Conservation (phyloP, 805 yeast species). For the Candida multigemmis region DNA sequence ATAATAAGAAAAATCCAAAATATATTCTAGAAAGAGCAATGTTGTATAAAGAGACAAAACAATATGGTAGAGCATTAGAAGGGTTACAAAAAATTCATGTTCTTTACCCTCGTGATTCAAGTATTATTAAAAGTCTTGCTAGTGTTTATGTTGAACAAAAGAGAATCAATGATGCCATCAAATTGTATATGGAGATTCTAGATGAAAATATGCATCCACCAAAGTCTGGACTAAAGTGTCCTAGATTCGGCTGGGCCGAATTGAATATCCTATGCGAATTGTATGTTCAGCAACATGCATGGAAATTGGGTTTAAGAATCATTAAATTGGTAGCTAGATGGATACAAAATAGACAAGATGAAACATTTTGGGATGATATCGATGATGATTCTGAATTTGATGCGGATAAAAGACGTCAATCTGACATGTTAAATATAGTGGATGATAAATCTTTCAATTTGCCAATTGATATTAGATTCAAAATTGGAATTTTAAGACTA, state of each 20-base stretch:
- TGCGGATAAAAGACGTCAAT: conserved; percentile 56
- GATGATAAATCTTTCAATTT: conserved; percentile 28
- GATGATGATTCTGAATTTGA: conserved; percentile 81
- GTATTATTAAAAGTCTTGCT: conserved; percentile 49
- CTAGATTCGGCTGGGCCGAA: conserved; percentile 80
- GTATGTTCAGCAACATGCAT: conserved; percentile 60
- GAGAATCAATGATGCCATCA: conserved; percentile 67
- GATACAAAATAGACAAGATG: conserved; percentile 62
- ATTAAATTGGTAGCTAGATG: conserved; percentile 72
- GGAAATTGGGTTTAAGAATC: conserved; percentile 51
- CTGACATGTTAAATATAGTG: conserved; percentile 14
- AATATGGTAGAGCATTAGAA: conserved; percentile 63
- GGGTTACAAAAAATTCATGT: conserved; percentile 54
- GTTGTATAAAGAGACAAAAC: conserved; percentile 58
- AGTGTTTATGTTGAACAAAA: conserved; percentile 46
- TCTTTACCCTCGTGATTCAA: conserved; percentile 48
- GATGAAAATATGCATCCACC: conserved; percentile 44
- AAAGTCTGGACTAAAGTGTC: conserved; percentile 12
- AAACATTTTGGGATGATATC: conserved; percentile 56
- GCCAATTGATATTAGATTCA: conserved; percentile 83
- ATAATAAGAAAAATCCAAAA: conserved; percentile 23
- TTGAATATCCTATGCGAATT: conserved; percentile 78
- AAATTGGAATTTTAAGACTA: conserved; percentile 68
- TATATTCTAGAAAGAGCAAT: conserved; percentile 57
- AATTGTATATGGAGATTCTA: conserved; percentile 54